Evolutionary conservation across 176 grass and related monocot genomes (phyloP).

Genomic region (Leersia perrieri): DNA sequence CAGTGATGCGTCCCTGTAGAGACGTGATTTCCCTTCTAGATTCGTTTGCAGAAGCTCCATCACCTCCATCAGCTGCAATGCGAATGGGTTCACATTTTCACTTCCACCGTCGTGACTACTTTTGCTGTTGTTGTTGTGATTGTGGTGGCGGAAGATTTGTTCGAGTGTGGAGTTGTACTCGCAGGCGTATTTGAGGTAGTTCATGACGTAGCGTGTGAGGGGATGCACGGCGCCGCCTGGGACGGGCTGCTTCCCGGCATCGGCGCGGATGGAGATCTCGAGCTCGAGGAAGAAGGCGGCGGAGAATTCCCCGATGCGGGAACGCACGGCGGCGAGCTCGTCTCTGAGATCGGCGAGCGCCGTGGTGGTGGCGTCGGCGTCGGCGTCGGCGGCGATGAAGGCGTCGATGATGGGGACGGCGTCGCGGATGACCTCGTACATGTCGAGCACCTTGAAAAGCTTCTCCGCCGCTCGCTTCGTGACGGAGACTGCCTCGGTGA

Average conservation of each 20-base stretch:
- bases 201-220: slow-evolving; percentile 95
- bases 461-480: slow-evolving; percentile 67
- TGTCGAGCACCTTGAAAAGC: slow-evolving; percentile 91
- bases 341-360: slow-evolving; percentile 47
- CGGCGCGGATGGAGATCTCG: slow-evolving; percentile 81
- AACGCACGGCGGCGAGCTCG: slow-evolving; percentile 42
- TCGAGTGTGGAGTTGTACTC: slow-evolving; percentile 86
- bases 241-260: slow-evolving; percentile 55
- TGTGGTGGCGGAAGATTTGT: slow-evolving; percentile 82
- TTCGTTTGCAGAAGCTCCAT: slow-evolving; percentile 79
- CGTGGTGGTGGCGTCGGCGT: neutral
- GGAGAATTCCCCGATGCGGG: slow-evolving; percentile 58
- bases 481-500: slow-evolving; percentile 69
- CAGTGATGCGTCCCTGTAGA: slow-evolving; percentile 69
- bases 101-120: too few relatives aligned
- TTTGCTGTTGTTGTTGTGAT: too few relatives aligned
- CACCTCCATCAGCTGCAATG: slow-evolving; percentile 60
- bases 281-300: slow-evolving; percentile 80
- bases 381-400: slow-evolving; percentile 33
- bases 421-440: slow-evolving; percentile 79
- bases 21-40: slow-evolving; percentile 69
- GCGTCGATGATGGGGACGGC: slow-evolving; percentile 45
- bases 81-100: slow-evolving; percentile 86
- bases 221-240: slow-evolving; percentile 86
- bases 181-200: slow-evolving; percentile 88